Conservation (phyloP, 441 rosid genomes). For the Croton laevigatus region DNA sequence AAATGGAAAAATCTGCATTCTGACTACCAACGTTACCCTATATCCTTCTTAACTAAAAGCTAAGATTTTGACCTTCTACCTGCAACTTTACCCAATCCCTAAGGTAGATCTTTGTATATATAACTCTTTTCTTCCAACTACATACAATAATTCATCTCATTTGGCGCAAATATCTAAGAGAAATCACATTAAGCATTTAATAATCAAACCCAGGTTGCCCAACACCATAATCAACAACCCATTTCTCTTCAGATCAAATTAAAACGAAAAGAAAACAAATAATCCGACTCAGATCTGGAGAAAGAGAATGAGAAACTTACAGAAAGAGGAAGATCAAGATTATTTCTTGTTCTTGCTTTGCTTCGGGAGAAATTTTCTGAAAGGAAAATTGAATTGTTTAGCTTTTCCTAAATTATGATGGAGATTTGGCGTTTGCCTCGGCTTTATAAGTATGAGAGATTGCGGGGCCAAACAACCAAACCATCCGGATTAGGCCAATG, state of each 20-base stretch:
- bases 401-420: too few relatives aligned
- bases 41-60: not conserved
- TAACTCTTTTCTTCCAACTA: not conserved
- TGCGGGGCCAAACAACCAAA: not conserved
- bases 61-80: not conserved
- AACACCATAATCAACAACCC: not conserved
- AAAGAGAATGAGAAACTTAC: slow-evolving; percentile 6
- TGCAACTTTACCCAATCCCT: not conserved
- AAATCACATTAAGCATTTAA: not conserved
- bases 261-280: not conserved
- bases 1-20: not conserved
- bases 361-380: not conserved
- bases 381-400: not conserved
- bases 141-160: not conserved
- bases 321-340: not conserved
- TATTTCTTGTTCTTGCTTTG: not conserved
- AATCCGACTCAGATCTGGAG: slow-evolving; percentile 12
- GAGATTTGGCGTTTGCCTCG: not conserved
- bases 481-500: not conserved
- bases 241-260: not conserved
- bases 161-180: not conserved
- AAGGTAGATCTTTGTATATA: not conserved
- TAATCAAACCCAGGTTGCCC: not conserved
- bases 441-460: not conserved
- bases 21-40: not conserved